These are phyloP conservation scores for Gilbertella persicaria DNA, from an alignment of 371 early-diverging fungal genomes.

Conservation along the genomic window DNA sequence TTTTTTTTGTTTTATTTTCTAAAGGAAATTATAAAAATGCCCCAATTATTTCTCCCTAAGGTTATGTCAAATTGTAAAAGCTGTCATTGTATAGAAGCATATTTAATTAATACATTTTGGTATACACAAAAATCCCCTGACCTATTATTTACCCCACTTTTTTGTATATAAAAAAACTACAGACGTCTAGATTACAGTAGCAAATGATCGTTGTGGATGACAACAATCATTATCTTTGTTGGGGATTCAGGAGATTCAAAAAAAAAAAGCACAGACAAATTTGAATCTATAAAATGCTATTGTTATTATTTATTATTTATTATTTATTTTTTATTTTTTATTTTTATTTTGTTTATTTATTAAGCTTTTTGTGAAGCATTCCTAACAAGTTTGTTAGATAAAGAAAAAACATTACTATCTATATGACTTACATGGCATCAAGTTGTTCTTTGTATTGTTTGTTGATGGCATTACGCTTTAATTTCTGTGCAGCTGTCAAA, in stretches of 20 bases:
- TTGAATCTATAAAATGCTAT: background rate
- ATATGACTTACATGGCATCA: conserved; percentile 55
- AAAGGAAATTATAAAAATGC: background rate
- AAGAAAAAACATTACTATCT: background rate
- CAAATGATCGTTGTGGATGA: background rate
- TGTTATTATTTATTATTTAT: background rate
- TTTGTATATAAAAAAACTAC: too few relatives aligned
- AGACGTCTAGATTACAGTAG: too few relatives aligned
- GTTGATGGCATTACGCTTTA: conserved; percentile 82
- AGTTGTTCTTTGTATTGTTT: conserved; percentile 63
- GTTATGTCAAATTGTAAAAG: background rate
- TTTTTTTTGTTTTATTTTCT: background rate
- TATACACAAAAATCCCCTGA: background rate
- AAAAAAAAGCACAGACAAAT: background rate
- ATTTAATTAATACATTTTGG: conserved; percentile 13
- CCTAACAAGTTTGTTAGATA: conserved; percentile 18
- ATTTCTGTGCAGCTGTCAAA: conserved; percentile 92
- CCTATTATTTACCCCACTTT: background rate
- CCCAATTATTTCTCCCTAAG: conserved; percentile 2
- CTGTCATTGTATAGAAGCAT: conserved; percentile 12
- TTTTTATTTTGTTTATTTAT: too few relatives aligned
- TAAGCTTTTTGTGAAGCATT: conserved; percentile 32
- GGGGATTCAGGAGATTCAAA: background rate
- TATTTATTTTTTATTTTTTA: too few relatives aligned
- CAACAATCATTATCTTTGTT: background rate